These are phyloP conservation scores for Osmozyma mogii DNA, from an alignment of 805 yeast species.

Conservation along the genomic window DNA sequence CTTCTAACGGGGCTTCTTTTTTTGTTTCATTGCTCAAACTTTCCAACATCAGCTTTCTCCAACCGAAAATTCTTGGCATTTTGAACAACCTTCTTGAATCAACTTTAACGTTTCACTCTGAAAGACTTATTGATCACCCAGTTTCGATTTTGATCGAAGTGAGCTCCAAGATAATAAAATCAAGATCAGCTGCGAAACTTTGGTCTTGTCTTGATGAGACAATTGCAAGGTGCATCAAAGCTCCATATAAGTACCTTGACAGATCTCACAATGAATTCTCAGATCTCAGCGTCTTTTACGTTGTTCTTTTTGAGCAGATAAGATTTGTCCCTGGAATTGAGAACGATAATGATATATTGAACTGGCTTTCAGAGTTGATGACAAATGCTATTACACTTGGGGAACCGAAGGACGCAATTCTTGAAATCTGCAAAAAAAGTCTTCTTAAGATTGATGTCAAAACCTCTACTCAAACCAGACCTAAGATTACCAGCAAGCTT, in stretches of 20 bases:
- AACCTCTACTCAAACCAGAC: too few species aligned
- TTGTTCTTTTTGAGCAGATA: slow-evolving; percentile 57
- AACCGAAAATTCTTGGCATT: slow-evolving; percentile 6
- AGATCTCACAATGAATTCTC: slow-evolving; percentile 21
- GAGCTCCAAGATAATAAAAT: slow-evolving; percentile 15
- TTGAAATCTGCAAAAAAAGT: slow-evolving; percentile 8
- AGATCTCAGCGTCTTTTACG: slow-evolving; percentile 25
- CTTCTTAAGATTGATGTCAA: slow-evolving; percentile 1
- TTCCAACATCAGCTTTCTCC: slow-evolving; percentile 7
- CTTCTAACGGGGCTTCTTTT: slow-evolving; percentile 40
- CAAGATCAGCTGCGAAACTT: slow-evolving; percentile 20
- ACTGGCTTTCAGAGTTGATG: slow-evolving; percentile 46
- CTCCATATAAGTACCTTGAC: slow-evolving; percentile 86
- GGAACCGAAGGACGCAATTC: slow-evolving; percentile 38
- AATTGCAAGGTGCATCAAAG: slow-evolving; percentile 55
- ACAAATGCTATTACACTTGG: slow-evolving; percentile 48
- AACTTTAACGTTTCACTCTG: slow-evolving; percentile 8
- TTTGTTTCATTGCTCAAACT: slow-evolving; percentile 61
- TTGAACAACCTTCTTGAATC: slow-evolving; percentile 8
- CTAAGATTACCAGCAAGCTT: slow-evolving; percentile 31
- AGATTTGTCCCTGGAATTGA: slow-evolving; percentile 33
- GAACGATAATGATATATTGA: slow-evolving; percentile 11
- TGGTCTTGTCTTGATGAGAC: slow-evolving; percentile 72
- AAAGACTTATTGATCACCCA: slow-evolving; percentile 45
- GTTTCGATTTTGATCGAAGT: slow-evolving; percentile 47